Evolutionary conservation across 75 land plant genomes (phyloP).

Genomic region (Larix kaempferi): DNA sequence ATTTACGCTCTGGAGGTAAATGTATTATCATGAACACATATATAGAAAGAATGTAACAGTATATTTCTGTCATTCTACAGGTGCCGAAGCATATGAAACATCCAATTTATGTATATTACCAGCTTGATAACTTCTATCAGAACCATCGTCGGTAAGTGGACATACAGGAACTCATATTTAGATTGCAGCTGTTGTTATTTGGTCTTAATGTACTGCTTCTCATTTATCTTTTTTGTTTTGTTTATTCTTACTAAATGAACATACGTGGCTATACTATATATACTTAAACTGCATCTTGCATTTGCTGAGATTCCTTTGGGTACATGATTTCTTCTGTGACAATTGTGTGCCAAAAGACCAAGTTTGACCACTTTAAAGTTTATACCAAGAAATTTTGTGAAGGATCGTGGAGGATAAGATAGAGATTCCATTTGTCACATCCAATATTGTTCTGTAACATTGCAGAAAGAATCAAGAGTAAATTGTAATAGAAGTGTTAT

Average conservation of each 20-base stretch:
- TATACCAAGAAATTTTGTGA: too few species aligned
- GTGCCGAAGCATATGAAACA: slow-evolving; percentile 74
- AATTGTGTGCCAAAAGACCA: too few species aligned
- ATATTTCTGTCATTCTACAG: slow-evolving; percentile 28
- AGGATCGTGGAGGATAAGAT: too few species aligned
- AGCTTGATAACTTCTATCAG: slow-evolving; percentile 92
- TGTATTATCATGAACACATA: background rate
- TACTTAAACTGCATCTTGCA: background rate
- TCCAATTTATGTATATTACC: slow-evolving; percentile 88
- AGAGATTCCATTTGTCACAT: too few species aligned
- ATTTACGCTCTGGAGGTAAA: background rate
- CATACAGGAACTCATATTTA: background rate
- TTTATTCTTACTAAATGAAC: background rate
- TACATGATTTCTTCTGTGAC: background rate
- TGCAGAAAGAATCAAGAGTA: too few species aligned
- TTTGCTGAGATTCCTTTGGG: background rate
- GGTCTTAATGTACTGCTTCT: background rate
- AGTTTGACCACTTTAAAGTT: too few species aligned
- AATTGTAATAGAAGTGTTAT: too few species aligned
- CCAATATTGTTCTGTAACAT: too few species aligned
- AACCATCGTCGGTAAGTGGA: slow-evolving; percentile 80
- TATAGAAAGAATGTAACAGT: background rate
- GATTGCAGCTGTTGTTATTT: background rate
- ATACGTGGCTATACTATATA: background rate
- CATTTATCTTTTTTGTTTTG: background rate